phyloP scores from a whole-genome alignment of 345 rosid species.

The Lumnitzera littorea region DNA sequence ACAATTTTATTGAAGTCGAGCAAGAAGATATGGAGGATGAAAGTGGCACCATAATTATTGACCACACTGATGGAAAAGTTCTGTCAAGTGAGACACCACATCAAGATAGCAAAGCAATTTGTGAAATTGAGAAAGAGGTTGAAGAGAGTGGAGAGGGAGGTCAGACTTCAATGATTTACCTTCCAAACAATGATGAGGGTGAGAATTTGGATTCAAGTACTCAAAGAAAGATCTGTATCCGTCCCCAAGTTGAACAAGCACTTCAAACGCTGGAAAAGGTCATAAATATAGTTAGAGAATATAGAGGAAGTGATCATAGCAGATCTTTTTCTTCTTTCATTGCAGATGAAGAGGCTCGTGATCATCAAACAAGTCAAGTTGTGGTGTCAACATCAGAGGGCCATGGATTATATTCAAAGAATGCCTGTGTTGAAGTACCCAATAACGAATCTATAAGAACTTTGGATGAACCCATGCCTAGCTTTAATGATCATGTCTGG shows the following conservation, averaged over 20 bases:
- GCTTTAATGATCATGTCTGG: conserved; percentile 9
- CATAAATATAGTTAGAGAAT: conserved; percentile 36
- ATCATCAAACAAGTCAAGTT: conserved; percentile 7
- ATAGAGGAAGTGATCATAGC: conserved; percentile 15
- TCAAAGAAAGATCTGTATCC: conserved; percentile 23
- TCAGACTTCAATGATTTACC: too few species aligned
- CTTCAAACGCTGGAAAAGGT: conserved; percentile 55
- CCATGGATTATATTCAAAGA: conserved; percentile 20
- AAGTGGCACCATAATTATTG: not conserved
- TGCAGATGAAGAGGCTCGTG: conserved; percentile 23
- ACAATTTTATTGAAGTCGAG: conserved; percentile 37
- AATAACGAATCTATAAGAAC: conserved; percentile 14
- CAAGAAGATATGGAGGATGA: conserved; percentile 37
- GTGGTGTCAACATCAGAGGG: conserved; percentile 12
- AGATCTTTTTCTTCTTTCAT: conserved; percentile 17
- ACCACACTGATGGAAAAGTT: conserved; percentile 5
- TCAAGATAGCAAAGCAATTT: too few species aligned
- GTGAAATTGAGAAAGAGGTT: not conserved
- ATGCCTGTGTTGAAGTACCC: conserved; percentile 10
- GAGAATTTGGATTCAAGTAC: conserved; percentile 10
- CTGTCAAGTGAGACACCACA: not conserved
- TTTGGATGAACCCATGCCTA: conserved; percentile 20
- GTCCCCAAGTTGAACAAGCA: conserved; percentile 58
- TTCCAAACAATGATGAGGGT: not conserved
- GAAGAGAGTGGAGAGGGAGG: too few species aligned